A percentile compares a stretch with the other conserved stretches of the same genome.
Conservation (phyloP, 192 early-diverging fungal genomes). For the Obelidium mucronatum region DNA sequence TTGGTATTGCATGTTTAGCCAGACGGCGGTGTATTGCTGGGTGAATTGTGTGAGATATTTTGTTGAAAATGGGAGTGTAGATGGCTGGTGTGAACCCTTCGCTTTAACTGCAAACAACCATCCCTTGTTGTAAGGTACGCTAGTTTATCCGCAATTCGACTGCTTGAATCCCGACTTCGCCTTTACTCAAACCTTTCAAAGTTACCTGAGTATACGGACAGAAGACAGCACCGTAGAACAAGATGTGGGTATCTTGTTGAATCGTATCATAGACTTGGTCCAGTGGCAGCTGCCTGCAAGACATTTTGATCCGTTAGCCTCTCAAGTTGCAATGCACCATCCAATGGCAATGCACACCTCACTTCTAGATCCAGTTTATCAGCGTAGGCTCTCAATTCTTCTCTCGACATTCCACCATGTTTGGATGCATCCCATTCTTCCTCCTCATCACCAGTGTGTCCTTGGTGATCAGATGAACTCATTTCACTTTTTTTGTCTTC, state of each 20-base stretch:
- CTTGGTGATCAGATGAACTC: no score
- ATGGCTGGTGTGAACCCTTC: no score
- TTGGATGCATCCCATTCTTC: constrained; percentile 21
- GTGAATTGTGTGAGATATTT: not conserved
- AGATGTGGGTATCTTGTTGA: constrained; percentile 18
- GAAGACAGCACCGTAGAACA: constrained; percentile 27
- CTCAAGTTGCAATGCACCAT: not conserved
- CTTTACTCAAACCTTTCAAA: no score
- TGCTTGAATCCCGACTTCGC: no score
- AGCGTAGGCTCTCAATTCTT: constrained; percentile 12
- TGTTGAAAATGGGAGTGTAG: not conserved
- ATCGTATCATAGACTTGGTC: constrained; percentile 26
- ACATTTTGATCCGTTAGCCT: not conserved
- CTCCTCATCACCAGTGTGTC: no score
- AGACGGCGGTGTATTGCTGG: not conserved
- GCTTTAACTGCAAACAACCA: no score
- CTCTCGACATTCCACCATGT: constrained; percentile 19
- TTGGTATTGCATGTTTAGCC: constrained; percentile 6
- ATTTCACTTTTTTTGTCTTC: no score
- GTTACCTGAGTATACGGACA: constrained; percentile 14
- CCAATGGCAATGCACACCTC: no score
- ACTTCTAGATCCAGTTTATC: constrained; percentile 27
- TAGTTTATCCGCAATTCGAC: no score
- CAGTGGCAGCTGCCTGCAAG: constrained; percentile 19
- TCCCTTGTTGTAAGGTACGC: no score